phyloP scores from a whole-genome alignment of 495 filamentous ascomycete genomes.

The Neurospora tetraspora region DNA sequence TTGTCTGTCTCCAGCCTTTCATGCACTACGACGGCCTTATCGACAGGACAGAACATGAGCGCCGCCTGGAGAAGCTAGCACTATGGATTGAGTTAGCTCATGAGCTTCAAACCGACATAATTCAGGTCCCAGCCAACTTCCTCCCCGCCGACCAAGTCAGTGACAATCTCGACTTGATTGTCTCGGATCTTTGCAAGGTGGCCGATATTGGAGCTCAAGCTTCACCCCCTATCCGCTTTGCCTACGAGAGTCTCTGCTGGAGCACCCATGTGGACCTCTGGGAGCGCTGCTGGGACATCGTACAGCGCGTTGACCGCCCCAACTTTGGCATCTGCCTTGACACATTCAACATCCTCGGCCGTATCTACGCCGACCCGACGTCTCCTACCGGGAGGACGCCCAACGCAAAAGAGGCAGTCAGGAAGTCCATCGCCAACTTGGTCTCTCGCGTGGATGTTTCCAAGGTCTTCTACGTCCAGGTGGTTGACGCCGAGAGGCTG shows the following conservation, averaged over 20 bases:
- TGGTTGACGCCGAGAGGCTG: conserved; percentile 65
- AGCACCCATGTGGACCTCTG: conserved; percentile 61
- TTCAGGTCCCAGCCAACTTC: conserved; percentile 68
- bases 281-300: conserved; percentile 64
- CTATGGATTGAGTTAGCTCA: conserved; percentile 61
- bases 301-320: conserved; percentile 49
- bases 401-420: conserved; percentile 49
- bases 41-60: conserved; percentile 50
- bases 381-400: conserved; percentile 39
- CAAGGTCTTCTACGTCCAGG: conserved; percentile 74
- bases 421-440: conserved; percentile 47
- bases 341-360: conserved; percentile 70
- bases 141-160: conserved; percentile 47
- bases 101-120: conserved; percentile 55
- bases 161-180: conserved; percentile 47
- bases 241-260: conserved; percentile 71
- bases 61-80: conserved; percentile 50
- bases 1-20: conserved; percentile 72
- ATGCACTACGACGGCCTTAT: conserved; percentile 68
- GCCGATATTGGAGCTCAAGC: conserved; percentile 52
- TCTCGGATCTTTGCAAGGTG: conserved; percentile 52
- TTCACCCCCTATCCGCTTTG: conserved; percentile 52
- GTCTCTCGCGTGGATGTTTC: conserved; percentile 45
- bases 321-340: conserved; percentile 77
- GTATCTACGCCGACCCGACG: conserved; percentile 64